Evolutionary conservation across 148 eudicot species (phyloP), one percentile per base, ranked within the genome.

Genomic region (Vaccinium corymbosum): DNA sequence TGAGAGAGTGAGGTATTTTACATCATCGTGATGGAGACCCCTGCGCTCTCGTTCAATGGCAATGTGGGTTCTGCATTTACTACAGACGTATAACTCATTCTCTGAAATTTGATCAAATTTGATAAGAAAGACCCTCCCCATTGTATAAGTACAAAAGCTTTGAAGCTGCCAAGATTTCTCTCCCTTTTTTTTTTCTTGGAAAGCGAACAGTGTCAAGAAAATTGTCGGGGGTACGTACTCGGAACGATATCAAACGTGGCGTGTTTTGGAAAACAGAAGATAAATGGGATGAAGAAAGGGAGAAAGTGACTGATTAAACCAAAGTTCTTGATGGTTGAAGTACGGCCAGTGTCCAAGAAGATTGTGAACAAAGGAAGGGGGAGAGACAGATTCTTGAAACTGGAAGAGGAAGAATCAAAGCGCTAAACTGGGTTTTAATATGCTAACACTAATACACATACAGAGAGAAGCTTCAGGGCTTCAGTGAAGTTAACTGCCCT

Each of bases 181-280:
- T 4, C 6, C 0, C 1, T 19, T 15, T 42, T 42, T 15, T 42
- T 42, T 42, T 42, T 42, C 46, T 5, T 42, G 46, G 46, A 42
- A 76, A 76, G 27, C 15, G n/a, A 76, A 55, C n/a, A 46, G 17
- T 42, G 10, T 76, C 79, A 48, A 76, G 79, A 76, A 76, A 76
- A n/a, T 49, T 42, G 6, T 42, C 46, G 46, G 46, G 46, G 46
- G 0, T 42, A 42, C 0, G 46, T 42, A 42, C 46, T 42, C 46
- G 46, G 46, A 42, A 42, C 6, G 46, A 42, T 49, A 8, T 48
- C 20, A 20, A 15, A 22, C 32, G 15, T 3, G 13, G 29, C 10
- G 72, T 13, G 25, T 4, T 0, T 62, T 0, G 16, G 46, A 16
- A 71, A 71, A 71, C 75, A 71, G 75, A 42, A 7, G 46, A 0